These are phyloP conservation scores for Umbellularia californica DNA, from an alignment of 164 flowering plant genomes.

Conservation along the genomic window DNA sequence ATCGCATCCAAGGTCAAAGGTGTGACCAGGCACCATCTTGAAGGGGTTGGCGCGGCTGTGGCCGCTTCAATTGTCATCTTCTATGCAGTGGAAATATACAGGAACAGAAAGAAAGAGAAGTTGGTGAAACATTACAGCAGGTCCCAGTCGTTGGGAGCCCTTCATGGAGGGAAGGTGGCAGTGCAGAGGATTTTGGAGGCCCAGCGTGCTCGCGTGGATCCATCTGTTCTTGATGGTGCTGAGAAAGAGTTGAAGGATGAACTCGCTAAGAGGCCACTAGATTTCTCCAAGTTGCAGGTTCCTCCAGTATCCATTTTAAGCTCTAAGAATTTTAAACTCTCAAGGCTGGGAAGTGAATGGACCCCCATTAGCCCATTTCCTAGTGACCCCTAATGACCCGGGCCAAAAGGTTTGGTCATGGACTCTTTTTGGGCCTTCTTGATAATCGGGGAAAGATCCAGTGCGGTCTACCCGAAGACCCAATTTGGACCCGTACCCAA, in stretches of 20 bases:
- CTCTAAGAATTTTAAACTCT: too few species aligned
- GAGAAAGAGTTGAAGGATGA: constrained; percentile 3
- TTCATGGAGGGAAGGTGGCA: constrained; percentile 33
- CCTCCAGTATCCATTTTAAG: not conserved
- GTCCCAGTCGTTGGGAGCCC: constrained; percentile 20
- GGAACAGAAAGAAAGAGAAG: not conserved
- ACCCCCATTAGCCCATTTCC: too few species aligned
- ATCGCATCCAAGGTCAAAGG: not conserved
- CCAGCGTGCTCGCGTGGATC: constrained; percentile 11
- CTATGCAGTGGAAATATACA: constrained; percentile 7
- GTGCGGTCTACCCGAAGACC: too few species aligned
- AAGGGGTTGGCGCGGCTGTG: not conserved
- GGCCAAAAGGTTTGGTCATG: too few species aligned
- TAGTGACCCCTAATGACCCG: too few species aligned
- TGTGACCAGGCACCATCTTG: constrained; percentile 4
- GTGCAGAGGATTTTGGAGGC: constrained; percentile 27
- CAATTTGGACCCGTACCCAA: too few species aligned
- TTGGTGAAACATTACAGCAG: constrained; percentile 4
- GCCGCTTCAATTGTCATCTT: constrained; percentile 11
- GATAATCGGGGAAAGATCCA: too few species aligned
- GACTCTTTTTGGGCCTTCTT: too few species aligned
- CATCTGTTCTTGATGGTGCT: not conserved
- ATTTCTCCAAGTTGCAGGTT: constrained; percentile 28
- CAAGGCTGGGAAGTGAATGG: too few species aligned
- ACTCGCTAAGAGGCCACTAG: constrained; percentile 5